Percentiles rank a stretch among this genome's conserved stretches.
phyloP scores from a whole-genome alignment of 345 rosid species.

The Viola odorata region DNA sequence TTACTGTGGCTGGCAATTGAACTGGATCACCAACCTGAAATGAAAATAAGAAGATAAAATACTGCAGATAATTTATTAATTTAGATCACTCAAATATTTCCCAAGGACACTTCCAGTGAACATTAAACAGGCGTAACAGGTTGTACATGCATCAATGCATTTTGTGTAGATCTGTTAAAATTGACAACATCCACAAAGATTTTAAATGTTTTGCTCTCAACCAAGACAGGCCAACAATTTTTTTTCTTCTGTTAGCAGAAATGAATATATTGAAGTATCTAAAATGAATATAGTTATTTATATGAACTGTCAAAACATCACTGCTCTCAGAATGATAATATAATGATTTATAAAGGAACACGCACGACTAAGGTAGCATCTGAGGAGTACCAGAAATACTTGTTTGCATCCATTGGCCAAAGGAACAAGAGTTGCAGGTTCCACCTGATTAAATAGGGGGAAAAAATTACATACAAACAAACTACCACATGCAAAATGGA shows the following conservation, averaged over 20 bases:
- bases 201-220: too few species aligned
- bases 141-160: background rate
- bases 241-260: too few species aligned
- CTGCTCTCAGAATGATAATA: background rate
- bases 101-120: background rate
- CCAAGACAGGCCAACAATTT: too few species aligned
- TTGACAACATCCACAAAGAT: too few species aligned
- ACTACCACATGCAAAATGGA: background rate
- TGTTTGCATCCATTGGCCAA: slow-evolving; percentile 91
- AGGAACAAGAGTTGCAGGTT: slow-evolving; percentile 96
- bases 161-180: too few species aligned
- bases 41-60: slow-evolving; percentile 7
- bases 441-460: slow-evolving; percentile 46
- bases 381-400: slow-evolving; percentile 74
- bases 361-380: background rate
- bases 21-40: slow-evolving; percentile 90
- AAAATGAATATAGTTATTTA: background rate
- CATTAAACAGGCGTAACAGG: background rate
- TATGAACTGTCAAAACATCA: background rate
- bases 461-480: background rate
- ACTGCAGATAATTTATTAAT: background rate
- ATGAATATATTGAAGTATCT: background rate
- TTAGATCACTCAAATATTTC: background rate
- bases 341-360: background rate
- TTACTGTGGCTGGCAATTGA: slow-evolving; percentile 96